These are phyloP conservation scores for Alternaria consortialis DNA, from an alignment of 2,329 filamentous ascomycete species.

Conservation along the genomic window DNA sequence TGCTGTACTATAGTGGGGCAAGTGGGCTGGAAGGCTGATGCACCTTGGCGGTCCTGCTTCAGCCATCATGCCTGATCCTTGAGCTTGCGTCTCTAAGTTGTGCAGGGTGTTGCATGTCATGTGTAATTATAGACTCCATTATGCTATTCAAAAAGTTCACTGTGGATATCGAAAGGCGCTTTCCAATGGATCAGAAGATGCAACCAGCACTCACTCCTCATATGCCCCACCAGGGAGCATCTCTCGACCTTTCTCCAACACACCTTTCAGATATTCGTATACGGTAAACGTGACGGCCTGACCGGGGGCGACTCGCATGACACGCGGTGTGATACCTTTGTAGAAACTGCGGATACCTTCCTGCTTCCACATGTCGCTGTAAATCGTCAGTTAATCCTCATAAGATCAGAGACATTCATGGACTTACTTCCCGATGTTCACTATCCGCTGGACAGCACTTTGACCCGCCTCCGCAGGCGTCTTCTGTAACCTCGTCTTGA, in stretches of 20 bases:
- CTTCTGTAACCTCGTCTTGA: constrained; percentile 96
- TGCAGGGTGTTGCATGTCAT: background rate
- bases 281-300: constrained; percentile 80
- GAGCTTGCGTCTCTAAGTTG: background rate
- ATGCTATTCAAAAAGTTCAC: background rate
- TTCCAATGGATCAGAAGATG: background rate
- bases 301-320: constrained; percentile 96
- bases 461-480: constrained; percentile 83
- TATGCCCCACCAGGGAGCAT: constrained; percentile 58
- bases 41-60: constrained; percentile 14
- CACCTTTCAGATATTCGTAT: constrained; percentile 61
- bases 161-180: constrained; percentile 24
- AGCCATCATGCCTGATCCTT: background rate
- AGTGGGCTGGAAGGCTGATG: constrained; percentile 18
- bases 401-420: background rate
- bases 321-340: constrained; percentile 96
- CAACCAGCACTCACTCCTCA: constrained; percentile 53
- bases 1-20: constrained; percentile 31
- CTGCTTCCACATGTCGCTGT: constrained; percentile 70
- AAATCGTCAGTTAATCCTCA: constrained; percentile 15
- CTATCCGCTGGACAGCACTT: constrained; percentile 81
- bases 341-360: constrained; percentile 96
- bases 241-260: constrained; percentile 59
- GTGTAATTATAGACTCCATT: background rate
- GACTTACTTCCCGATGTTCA: constrained; percentile 69